These are phyloP conservation scores for Boletus barrowsii DNA, from an alignment of 768 basidiomycete genomes.

Conservation along the genomic window DNA sequence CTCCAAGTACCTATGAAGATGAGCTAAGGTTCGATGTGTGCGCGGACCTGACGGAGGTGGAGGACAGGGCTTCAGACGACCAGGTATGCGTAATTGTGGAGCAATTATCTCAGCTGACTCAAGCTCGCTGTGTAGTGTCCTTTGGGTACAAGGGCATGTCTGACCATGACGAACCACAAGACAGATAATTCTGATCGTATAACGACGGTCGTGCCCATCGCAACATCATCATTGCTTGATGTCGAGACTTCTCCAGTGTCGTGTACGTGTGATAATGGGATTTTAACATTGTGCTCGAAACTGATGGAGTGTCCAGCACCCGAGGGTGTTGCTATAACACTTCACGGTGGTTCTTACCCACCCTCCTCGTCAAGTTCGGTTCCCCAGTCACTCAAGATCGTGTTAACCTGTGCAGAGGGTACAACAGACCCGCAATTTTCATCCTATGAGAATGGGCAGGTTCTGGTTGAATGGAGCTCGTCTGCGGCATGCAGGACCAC, in stretches of 20 bases:
- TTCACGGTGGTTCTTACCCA: conserved; percentile 65
- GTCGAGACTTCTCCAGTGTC: conserved; percentile 27
- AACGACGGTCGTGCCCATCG: conserved; percentile 74
- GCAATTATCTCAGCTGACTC: conserved; percentile 1
- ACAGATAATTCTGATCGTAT: conserved; percentile 53
- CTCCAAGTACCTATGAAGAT: conserved; percentile 63
- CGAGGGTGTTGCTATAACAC: conserved; percentile 51
- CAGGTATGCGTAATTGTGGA: conserved; percentile 50
- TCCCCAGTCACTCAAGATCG: conserved; percentile 59
- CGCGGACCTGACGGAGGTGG: conserved; percentile 46
- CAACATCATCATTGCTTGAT: conserved; percentile 34
- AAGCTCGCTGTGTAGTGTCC: conserved; percentile 50
- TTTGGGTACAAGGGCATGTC: conserved; percentile 67
- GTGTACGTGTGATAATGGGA: conserved; percentile 35
- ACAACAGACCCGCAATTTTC: conserved; percentile 49
- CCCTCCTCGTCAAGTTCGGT: conserved; percentile 40
- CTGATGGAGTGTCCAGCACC: conserved; percentile 39
- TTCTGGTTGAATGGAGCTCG: conserved; percentile 60
- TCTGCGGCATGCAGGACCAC: conserved; percentile 53
- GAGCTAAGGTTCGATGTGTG: conserved; percentile 68
- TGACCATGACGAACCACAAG: conserved; percentile 66
- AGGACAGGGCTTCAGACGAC: conserved; percentile 51
- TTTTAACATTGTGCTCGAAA: not conserved
- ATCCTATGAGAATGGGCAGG: conserved; percentile 56
- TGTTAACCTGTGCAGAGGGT: conserved; percentile 51